Evolutionary conservation across 2,329 filamentous ascomycete genomes (phyloP).

Genomic region (Aspergillus fructus): DNA sequence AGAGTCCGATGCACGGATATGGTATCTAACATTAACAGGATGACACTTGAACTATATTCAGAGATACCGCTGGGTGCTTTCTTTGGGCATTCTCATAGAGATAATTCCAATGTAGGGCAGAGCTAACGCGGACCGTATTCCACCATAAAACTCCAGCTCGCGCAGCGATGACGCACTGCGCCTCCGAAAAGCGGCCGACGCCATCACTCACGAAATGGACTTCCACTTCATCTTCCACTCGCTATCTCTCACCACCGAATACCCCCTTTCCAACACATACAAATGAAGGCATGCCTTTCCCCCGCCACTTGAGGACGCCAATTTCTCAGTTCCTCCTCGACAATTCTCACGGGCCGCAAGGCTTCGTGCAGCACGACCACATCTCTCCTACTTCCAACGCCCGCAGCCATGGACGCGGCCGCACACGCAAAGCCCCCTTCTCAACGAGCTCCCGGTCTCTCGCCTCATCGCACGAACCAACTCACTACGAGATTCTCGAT

Average conservation of each 20-base stretch:
- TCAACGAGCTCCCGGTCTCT: conserved; percentile 39
- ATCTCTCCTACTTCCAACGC: conserved; percentile 2
- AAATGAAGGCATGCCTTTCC: conserved; percentile 24
- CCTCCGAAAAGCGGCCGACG: conserved; percentile 20
- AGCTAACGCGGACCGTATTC: background rate
- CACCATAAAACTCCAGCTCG: background rate
- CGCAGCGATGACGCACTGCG: conserved; percentile 22
- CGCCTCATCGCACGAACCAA: conserved; percentile 42
- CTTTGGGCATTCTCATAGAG: background rate
- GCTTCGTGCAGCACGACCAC: background rate
- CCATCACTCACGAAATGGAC: conserved; percentile 7
- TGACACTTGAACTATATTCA: background rate
- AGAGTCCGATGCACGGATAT: background rate
- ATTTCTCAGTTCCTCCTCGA: conserved; percentile 8
- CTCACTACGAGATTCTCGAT: conserved; percentile 80
- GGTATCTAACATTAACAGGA: too few species aligned
- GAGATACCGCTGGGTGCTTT: background rate
- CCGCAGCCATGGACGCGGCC: background rate
- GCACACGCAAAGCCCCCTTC: conserved; percentile 33
- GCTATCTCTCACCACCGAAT: background rate
- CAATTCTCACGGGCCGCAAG: background rate
- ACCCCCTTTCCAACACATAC: background rate
- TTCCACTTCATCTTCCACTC: background rate
- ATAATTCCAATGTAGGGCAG: background rate
- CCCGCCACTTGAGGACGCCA: conserved; percentile 20